A percentile compares a stretch with the other conserved stretches of the same genome.
phyloP scores from a whole-genome alignment of 352 stramenopile genomes.

The Globisporangium cystogenes region DNA sequence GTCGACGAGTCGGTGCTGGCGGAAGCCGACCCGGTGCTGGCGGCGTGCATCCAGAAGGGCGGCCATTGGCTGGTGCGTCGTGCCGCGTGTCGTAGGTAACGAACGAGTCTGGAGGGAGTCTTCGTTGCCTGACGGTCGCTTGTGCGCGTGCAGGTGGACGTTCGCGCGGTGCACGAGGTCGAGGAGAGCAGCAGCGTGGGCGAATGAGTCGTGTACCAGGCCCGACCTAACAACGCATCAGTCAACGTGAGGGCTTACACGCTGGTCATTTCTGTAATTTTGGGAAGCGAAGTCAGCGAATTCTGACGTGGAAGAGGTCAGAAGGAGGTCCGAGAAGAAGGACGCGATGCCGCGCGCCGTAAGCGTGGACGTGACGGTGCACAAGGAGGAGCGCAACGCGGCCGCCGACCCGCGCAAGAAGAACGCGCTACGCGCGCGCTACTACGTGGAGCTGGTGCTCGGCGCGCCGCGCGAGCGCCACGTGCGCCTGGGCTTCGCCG shows the following conservation, averaged over 20 bases:
- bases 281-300: too few relatives aligned
- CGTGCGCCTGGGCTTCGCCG: conserved; percentile 57
- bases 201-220: background rate
- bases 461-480: conserved; percentile 41
- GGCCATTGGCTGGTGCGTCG: conserved; percentile 56
- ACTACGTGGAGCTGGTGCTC: conserved; percentile 69
- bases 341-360: conserved; percentile 12
- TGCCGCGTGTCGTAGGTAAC: conserved; percentile 1
- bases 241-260: too few relatives aligned
- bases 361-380: conserved; percentile 52
- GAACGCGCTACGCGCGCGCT: conserved; percentile 45
- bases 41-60: conserved; percentile 45
- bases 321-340: too few relatives aligned
- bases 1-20: conserved; percentile 30
- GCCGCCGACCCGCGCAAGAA: conserved; percentile 38
- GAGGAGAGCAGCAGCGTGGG: conserved; percentile 4
- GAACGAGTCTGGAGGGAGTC: too few relatives aligned
- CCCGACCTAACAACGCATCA: too few relatives aligned
- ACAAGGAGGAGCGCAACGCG: conserved; percentile 54
- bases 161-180: conserved; percentile 36
- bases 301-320: too few relatives aligned
- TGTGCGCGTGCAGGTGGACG: conserved; percentile 23
- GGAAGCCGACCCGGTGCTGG: conserved; percentile 48
- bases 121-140: background rate
- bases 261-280: background rate